These are phyloP conservation scores for Trypanosoma grayi DNA, from an alignment of 208 protist genomes.

Conservation along the genomic window DNA sequence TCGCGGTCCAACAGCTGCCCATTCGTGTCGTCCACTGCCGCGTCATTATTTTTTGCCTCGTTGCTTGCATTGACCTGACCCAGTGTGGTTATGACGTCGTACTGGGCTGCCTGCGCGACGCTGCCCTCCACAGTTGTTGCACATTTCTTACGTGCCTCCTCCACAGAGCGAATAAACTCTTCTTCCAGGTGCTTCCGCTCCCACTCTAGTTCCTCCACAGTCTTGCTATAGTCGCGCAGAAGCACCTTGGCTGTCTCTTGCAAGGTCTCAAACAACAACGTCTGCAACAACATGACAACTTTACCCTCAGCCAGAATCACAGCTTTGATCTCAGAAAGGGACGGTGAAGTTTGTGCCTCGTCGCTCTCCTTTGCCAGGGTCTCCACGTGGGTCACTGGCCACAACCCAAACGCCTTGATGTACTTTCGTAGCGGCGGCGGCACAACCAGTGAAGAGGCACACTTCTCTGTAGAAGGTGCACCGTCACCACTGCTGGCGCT, in stretches of 20 bases:
- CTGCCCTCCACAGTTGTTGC: slow-evolving; percentile 68
- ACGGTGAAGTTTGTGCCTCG: slow-evolving; percentile 25
- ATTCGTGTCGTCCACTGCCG: slow-evolving; percentile 19
- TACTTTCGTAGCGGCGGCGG: slow-evolving; percentile 66
- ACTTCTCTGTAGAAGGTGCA: slow-evolving; percentile 6
- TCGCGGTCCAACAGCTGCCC: slow-evolving; percentile 69
- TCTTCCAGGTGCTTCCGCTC: slow-evolving; percentile 52
- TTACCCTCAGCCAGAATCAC: slow-evolving; percentile 68
- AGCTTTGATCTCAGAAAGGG: slow-evolving; percentile 50
- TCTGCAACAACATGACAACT: slow-evolving; percentile 54
- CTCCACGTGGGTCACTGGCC: slow-evolving; percentile 60
- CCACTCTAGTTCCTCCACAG: slow-evolving; percentile 74
- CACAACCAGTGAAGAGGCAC: slow-evolving; percentile 29
- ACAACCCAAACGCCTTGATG: slow-evolving; percentile 69
- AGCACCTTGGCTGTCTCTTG: slow-evolving; percentile 63
- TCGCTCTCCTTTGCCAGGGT: slow-evolving; percentile 14
- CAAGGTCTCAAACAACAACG: slow-evolving; percentile 65
- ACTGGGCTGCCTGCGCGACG: slow-evolving; percentile 67
- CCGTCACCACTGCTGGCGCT: slow-evolving; percentile 6
- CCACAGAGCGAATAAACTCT: slow-evolving; percentile 69
- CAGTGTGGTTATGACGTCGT: slow-evolving; percentile 36
- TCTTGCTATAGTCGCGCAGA: slow-evolving; percentile 79
- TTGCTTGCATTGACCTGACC: slow-evolving; percentile 1
- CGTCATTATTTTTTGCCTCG: slow-evolving; percentile 4
- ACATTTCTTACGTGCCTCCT: slow-evolving; percentile 42